A percentile compares a stretch with the other conserved stretches of the same genome.
phyloP scores from a whole-genome alignment of 1,284 basidiomycete genomes.

The Afroboletus lepidellus region DNA sequence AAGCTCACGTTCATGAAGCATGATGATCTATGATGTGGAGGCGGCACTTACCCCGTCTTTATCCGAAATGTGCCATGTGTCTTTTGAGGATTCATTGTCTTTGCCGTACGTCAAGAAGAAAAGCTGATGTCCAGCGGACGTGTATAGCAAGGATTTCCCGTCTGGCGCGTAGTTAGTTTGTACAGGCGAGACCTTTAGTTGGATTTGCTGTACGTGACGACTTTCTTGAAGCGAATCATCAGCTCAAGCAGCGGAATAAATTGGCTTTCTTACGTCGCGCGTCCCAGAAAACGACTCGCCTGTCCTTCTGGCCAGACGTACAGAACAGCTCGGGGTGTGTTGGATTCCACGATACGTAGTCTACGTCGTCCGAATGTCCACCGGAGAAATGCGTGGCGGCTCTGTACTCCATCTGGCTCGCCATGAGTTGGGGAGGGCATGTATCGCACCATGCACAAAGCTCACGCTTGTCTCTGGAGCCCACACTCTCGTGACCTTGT shows the following conservation, averaged over 20 bases:
- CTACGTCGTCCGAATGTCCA: conserved; percentile 70
- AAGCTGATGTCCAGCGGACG: conserved; percentile 54
- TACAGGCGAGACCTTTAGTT: conserved; percentile 55
- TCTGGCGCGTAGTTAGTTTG: conserved; percentile 71
- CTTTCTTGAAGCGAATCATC: conserved; percentile 49
- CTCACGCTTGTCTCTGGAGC: conserved; percentile 71
- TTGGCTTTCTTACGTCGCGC: conserved; percentile 57
- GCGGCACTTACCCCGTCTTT: conserved; percentile 42
- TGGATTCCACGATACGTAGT: conserved; percentile 78
- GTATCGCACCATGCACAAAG: conserved; percentile 9
- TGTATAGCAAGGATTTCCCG: conserved; percentile 62
- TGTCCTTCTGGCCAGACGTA: conserved; percentile 71
- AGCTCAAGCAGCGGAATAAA: conserved; percentile 8
- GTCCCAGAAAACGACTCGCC: conserved; percentile 76
- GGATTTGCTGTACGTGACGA: conserved; percentile 57
- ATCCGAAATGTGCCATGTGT: conserved; percentile 55
- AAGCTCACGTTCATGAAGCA: neutral
- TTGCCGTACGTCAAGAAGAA: conserved; percentile 57
- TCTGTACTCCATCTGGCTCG: conserved; percentile 61
- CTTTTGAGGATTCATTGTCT: conserved; percentile 54
- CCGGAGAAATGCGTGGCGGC: conserved; percentile 61
- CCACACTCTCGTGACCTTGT: conserved; percentile 75
- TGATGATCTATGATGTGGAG: neutral
- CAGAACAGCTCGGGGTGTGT: conserved; percentile 78
- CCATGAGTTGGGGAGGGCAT: neutral